Evolutionary conservation across 2,329 filamentous ascomycete genomes (phyloP).

Genomic region (Tolypocladium inflatum): DNA sequence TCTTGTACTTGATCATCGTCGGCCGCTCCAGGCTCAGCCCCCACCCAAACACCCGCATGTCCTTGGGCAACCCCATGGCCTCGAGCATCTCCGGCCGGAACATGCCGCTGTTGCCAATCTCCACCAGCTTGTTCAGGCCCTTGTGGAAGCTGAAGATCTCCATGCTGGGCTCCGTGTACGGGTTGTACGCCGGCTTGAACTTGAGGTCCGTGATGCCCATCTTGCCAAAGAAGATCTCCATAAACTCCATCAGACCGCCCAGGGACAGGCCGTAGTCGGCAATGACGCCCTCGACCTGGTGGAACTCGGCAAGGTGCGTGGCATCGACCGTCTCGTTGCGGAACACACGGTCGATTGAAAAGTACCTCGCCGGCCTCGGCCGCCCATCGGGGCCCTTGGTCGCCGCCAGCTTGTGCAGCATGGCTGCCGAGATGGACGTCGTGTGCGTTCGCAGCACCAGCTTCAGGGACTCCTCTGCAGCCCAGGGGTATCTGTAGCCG

Average conservation of each 20-base stretch:
- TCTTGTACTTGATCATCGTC: slow-evolving; percentile 94
- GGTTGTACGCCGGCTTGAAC: slow-evolving; percentile 73
- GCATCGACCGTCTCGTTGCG: slow-evolving; percentile 95
- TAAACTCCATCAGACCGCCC: slow-evolving; percentile 85
- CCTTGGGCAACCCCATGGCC: slow-evolving; percentile 84
- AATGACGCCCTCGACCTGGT: slow-evolving; percentile 97
- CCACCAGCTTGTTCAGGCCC: slow-evolving; percentile 81
- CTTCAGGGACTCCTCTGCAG: slow-evolving; percentile 69
- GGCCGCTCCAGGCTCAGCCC: slow-evolving; percentile 86
- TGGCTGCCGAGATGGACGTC: slow-evolving; percentile 81
- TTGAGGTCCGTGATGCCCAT: slow-evolving; percentile 80
- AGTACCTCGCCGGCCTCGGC: slow-evolving; percentile 73
- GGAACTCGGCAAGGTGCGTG: slow-evolving; percentile 95
- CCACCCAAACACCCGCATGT: slow-evolving; percentile 91
- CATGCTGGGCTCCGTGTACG: slow-evolving; percentile 85
- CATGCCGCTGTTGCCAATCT: slow-evolving; percentile 98
- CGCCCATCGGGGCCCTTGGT: slow-evolving; percentile 64
- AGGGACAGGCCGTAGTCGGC: slow-evolving; percentile 90
- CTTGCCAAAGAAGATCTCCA: slow-evolving; percentile 91
- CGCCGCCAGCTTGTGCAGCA: slow-evolving; percentile 81
- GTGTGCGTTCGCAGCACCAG: slow-evolving; percentile 95
- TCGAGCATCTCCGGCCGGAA: slow-evolving; percentile 97
- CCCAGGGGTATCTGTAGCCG: slow-evolving; percentile 94
- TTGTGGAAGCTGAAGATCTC: slow-evolving; percentile 96
- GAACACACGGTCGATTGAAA: slow-evolving; percentile 98